phyloP scores from a whole-genome alignment of 441 rosid genomes.

The Melastoma candidum region DNA sequence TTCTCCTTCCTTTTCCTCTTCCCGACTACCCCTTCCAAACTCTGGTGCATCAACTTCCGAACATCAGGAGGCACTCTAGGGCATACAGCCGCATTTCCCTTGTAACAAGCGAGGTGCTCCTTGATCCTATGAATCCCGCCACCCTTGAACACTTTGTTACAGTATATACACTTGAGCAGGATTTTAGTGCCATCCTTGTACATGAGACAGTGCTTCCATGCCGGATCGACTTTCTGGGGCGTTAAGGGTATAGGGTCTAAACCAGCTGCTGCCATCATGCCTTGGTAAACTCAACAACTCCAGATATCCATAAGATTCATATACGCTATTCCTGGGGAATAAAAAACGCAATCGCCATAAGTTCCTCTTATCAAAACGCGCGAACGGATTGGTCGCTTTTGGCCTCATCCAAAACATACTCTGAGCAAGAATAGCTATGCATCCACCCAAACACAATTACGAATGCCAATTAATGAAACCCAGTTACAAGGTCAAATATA shows the following conservation, averaged over 20 bases:
- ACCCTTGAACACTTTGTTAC: conserved; percentile 75
- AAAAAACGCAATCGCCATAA: neutral
- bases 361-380: no score
- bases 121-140: conserved; percentile 95
- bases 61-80: conserved; percentile 57
- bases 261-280: conserved; percentile 39
- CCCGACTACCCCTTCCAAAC: conserved; percentile 49
- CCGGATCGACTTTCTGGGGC: conserved; percentile 74
- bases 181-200: conserved; percentile 47
- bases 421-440: no score
- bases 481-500: no score
- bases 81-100: conserved; percentile 76
- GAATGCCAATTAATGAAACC: no score
- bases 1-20: conserved; percentile 52
- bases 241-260: conserved; percentile 50
- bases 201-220: conserved; percentile 78
- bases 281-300: neutral
- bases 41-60: conserved; percentile 45
- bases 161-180: conserved; percentile 70
- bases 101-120: conserved; percentile 90
- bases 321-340: neutral
- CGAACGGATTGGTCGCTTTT: no score
- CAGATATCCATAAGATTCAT: neutral
- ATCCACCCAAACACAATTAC: no score
- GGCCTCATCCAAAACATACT: no score